Evolutionary conservation across 768 basidiomycete genomes (phyloP).

Genomic region (Rhizopogon vulgaris): DNA sequence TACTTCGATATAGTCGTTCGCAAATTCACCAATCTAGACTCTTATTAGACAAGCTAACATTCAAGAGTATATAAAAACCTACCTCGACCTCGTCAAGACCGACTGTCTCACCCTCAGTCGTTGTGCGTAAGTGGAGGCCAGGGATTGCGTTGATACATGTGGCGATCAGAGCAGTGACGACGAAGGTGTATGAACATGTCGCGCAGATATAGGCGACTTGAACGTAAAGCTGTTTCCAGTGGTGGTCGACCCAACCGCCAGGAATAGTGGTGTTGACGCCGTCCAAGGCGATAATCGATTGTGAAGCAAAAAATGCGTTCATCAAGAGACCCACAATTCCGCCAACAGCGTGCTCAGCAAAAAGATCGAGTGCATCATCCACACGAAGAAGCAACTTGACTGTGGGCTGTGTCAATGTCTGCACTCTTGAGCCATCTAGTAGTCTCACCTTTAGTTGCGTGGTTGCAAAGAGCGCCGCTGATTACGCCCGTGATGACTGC

Average conservation of each 20-base stretch:
- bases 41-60: neutral
- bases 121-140: constrained; percentile 48
- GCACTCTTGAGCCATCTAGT: neutral
- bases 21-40: constrained; percentile 59
- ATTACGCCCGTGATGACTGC: constrained; percentile 72
- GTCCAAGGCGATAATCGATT: constrained; percentile 58
- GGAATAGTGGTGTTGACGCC: constrained; percentile 47
- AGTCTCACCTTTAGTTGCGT: constrained; percentile 70
- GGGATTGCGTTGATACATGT: constrained; percentile 53
- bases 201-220: constrained; percentile 65
- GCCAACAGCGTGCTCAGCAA: constrained; percentile 86
- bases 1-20: constrained; percentile 63
- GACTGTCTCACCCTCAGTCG: constrained; percentile 49
- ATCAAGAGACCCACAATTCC: constrained; percentile 69
- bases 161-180: constrained; percentile 54
- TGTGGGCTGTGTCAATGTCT: constrained; percentile 22
- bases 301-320: constrained; percentile 73
- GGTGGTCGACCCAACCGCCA: constrained; percentile 71
- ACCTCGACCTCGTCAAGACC: constrained; percentile 75
- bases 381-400: constrained; percentile 65
- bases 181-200: constrained; percentile 52
- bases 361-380: constrained; percentile 90
- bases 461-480: constrained; percentile 70
- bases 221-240: constrained; percentile 77
- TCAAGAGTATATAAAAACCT: constrained; percentile 9